These are phyloP conservation scores for Cutaneotrichosporon dermatis DNA, from an alignment of 1,284 basidiomycete genomes.

Conservation along the genomic window DNA sequence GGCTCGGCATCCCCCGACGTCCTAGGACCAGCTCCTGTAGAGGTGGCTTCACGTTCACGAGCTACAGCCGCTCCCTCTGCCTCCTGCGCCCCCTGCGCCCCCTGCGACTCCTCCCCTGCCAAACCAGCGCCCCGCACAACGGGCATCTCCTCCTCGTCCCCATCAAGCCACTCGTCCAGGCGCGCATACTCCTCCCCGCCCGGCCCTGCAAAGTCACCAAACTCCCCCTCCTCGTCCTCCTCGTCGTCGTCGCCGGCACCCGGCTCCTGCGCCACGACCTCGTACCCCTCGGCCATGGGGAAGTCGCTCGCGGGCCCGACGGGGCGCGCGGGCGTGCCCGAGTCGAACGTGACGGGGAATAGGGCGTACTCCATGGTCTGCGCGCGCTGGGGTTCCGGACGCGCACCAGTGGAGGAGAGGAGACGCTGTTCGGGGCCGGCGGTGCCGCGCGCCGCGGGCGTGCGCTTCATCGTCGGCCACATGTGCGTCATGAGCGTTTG, in stretches of 20 bases:
- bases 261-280: neutral
- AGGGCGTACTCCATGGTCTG: neutral
- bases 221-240: constrained; percentile 14
- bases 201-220: constrained; percentile 18
- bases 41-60: neutral
- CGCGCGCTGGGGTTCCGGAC: neutral
- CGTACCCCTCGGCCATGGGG: constrained; percentile 5
- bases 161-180: constrained; percentile 41
- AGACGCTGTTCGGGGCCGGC: constrained; percentile 10
- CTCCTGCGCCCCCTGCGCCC: neutral
- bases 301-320: constrained; percentile 13
- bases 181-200: constrained; percentile 33
- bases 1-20: neutral
- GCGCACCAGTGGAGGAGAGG: neutral
- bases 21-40: neutral
- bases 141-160: constrained; percentile 14
- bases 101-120: no score
- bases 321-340: neutral
- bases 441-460: neutral
- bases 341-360: constrained; percentile 17
- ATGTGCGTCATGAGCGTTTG: constrained; percentile 46
- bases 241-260: neutral
- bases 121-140: neutral
- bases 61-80: neutral
- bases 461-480: constrained; percentile 42